Base-by-base conservation (phyloP, 805 yeast genomes). In the Saturnispora quitensis region DNA sequence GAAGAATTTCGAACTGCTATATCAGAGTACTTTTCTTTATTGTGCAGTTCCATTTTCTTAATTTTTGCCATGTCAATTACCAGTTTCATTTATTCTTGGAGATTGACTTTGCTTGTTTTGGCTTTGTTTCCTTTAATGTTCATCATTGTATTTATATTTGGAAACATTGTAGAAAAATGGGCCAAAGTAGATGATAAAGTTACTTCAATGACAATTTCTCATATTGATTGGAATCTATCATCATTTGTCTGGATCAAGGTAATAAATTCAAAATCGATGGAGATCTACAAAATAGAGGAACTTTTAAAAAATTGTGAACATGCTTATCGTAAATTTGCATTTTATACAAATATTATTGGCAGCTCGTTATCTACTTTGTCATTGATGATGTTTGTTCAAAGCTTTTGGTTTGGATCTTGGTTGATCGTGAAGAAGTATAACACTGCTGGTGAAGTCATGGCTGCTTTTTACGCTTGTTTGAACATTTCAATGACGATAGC, bases 401-500 rank as follows among this genome's bases (percentile, higher is more conserved):
- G 91, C 0, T 86, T 93, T 60, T 89, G 95, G 88, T 91, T 84
- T 68, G 99, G 98, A 1, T 77, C 84, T 28, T 73, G 73, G 44
- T 75, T 86, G 71, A 82, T 89, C 3, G 65, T 68, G 35, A 65
- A 67, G 5, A 78, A 80, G 0, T 71, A 75, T 8, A 62, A 82
- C 13, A 58, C 70, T 1, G 69, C 88, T 2, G 84, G 86, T 12
- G 75, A 80, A 40, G 87, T 91, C 0, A 69, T 93, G 48, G 84
- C 96, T 0, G 85, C 95, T 40, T 89, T 93, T 59, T 81, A 88
- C 57, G 77, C 96, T 10, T 88, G 97, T 59, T 64, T 91, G 12
- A 73, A 80, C 62, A 69, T 89, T n/a, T 84, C 93, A 0, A 74
- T 80, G 7, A 71, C 81, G 3, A 67, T 89, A 20, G 73, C 79